Evolutionary conservation across 2,329 filamentous ascomycete species (phyloP), one percentile per base, ranked within the genome.

Genomic region (Fonsecaea erecta): DNA sequence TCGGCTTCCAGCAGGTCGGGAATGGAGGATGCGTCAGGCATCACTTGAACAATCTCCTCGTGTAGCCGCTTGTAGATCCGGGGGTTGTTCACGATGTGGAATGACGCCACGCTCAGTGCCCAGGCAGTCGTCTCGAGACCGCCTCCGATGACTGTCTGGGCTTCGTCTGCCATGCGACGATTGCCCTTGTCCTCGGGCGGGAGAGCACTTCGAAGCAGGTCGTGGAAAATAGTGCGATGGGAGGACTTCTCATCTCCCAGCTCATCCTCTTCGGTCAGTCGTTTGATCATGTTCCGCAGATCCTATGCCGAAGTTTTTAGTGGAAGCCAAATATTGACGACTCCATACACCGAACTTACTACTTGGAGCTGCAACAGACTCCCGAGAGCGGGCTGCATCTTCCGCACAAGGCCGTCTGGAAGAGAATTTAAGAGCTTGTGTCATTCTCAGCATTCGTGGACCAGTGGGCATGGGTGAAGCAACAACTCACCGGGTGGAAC

Each of bases 1-100:
- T 82, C 75, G 5, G 80, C 71, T 21, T 78, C 75, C 64, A 7
- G 67, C 69, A 73, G 74, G 75, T 57, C 55, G 7, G 55, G 55
- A 9, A 26, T 58, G 35, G 55, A 46, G 11, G 68, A 61, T 67
- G 54, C 21, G 64, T 69, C 18, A 34, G 56, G 11, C 14, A 35
- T 16, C 61, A 60, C 61, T 16, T 60, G 28, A 4, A 28, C 34
- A 24, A 73, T 66, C 54, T 73, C 72, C 2, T 34, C 32, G 52
- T 63, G 68, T 11, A 74, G 65, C 7, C 52, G 61, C 9, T 28
- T 16, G 11, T 70, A 59, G 9, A 71, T 62, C 2, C 28, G 6
- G 1, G 68, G 72, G 16, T 70, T 71, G 52, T 62, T 46, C 18
- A 71, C 55, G 3, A 74, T 52, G 59, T 74, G 63, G 28, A 76